phyloP scores from a whole-genome alignment of 2,329 filamentous ascomycete genomes.

The Calonectria montana region DNA sequence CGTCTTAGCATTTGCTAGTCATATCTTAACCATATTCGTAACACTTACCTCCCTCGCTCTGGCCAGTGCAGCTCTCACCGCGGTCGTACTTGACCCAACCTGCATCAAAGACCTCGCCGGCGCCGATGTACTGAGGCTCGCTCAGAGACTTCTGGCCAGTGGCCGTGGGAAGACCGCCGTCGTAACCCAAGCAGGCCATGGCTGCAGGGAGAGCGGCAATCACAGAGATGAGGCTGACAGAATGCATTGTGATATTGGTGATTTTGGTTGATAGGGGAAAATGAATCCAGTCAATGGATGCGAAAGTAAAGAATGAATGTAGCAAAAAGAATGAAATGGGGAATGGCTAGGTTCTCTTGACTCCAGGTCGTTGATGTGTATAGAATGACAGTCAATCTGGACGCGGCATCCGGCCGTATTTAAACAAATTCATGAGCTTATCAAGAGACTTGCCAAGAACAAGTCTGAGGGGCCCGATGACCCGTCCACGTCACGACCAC shows the following conservation, averaged over 20 bases:
- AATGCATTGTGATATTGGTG: slow-evolving; percentile 31
- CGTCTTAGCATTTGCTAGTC: not conserved
- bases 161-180: slow-evolving; percentile 44
- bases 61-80: slow-evolving; percentile 53
- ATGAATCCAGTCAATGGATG: slow-evolving; percentile 13
- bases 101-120: slow-evolving; percentile 45
- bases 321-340: not conserved
- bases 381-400: not conserved
- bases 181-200: slow-evolving; percentile 43
- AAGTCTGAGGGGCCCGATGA: not conserved
- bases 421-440: not conserved
- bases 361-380: slow-evolving; percentile 11
- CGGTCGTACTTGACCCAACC: slow-evolving; percentile 53
- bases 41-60: slow-evolving; percentile 53
- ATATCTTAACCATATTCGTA: not conserved
- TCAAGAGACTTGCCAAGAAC: not conserved
- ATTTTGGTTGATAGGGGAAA: not conserved
- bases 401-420: not conserved
- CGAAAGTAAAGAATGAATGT: not conserved
- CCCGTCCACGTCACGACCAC: not conserved
- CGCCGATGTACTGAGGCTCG: slow-evolving; percentile 44
- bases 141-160: slow-evolving; percentile 43
- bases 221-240: slow-evolving; percentile 27
- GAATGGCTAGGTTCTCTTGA: not conserved
- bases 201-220: slow-evolving; percentile 42